phyloP scores from a whole-genome alignment of 2,329 filamentous ascomycete genomes.

The Diaporthe sp. region DNA sequence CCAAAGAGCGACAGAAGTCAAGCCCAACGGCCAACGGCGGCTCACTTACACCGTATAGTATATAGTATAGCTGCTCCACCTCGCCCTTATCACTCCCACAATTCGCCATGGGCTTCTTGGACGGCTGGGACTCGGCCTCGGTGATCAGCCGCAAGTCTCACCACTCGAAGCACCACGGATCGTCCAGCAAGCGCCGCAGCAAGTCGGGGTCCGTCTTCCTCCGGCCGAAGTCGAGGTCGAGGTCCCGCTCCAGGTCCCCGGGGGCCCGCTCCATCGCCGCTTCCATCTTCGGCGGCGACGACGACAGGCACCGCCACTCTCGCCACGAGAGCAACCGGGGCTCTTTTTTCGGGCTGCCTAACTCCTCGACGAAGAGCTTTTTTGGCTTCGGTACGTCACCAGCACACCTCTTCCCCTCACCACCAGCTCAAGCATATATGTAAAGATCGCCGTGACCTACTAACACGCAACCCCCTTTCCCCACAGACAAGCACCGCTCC shows the following conservation, averaged over 20 bases:
- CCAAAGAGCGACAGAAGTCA: constrained; percentile 7
- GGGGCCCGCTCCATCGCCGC: constrained; percentile 55
- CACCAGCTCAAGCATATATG: constrained; percentile 43
- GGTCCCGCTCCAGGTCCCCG: constrained; percentile 55
- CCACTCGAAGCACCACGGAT: constrained; percentile 42
- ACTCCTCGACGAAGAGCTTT: constrained; percentile 60
- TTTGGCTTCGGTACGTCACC: constrained; percentile 58
- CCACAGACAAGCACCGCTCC: constrained; percentile 46
- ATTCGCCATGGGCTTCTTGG: constrained; percentile 51
- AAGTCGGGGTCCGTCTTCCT: constrained; percentile 39
- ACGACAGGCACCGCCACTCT: constrained; percentile 46
- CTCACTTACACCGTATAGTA: constrained; percentile 10
- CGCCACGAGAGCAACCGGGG: constrained; percentile 57
- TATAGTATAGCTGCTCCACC: constrained; percentile 3
- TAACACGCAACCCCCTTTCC: constrained; percentile 57
- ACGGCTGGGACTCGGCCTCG: constrained; percentile 49
- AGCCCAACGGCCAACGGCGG: background rate
- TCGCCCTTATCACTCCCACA: too few relatives aligned
- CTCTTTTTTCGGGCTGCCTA: constrained; percentile 64
- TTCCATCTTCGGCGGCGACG: constrained; percentile 60
- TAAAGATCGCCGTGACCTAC: constrained; percentile 26
- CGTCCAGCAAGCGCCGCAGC: constrained; percentile 47
- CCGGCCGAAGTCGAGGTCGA: constrained; percentile 50
- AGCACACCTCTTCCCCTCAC: background rate
- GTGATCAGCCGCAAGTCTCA: constrained; percentile 47